These are phyloP conservation scores for Annulohypoxylon stygium DNA, from an alignment of 495 filamentous ascomycete species.

Conservation along the genomic window DNA sequence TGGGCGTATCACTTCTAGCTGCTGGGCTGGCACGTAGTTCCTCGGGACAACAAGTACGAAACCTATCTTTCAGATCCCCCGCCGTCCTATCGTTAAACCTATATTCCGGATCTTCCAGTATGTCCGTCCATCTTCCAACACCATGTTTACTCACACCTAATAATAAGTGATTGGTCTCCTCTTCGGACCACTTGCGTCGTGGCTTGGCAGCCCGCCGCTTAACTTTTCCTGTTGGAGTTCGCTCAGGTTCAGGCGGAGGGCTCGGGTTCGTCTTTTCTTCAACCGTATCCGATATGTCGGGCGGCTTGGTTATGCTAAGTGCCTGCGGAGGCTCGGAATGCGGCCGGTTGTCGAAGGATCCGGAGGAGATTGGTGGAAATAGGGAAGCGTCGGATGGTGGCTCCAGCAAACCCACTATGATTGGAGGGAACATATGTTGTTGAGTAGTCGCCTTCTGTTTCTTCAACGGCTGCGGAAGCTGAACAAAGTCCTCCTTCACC, in stretches of 20 bases:
- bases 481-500: slow-evolving; percentile 66
- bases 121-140: slow-evolving; percentile 88
- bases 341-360: slow-evolving; percentile 59
- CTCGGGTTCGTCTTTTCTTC: slow-evolving; percentile 50
- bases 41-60: slow-evolving; percentile 80
- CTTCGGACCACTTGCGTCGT: slow-evolving; percentile 80
- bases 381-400: slow-evolving; percentile 79
- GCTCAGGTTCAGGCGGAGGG: slow-evolving; percentile 48
- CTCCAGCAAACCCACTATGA: slow-evolving; percentile 80
- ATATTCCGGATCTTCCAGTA: slow-evolving; percentile 79
- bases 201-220: slow-evolving; percentile 62
- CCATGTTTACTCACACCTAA: slow-evolving; percentile 84
- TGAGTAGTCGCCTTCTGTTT: slow-evolving; percentile 65
- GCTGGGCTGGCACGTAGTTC: slow-evolving; percentile 58
- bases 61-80: slow-evolving; percentile 88
- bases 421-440: slow-evolving; percentile 66
- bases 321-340: slow-evolving; percentile 54
- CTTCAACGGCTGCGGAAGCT: slow-evolving; percentile 69
- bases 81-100: slow-evolving; percentile 80
- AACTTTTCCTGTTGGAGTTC: slow-evolving; percentile 51
- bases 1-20: slow-evolving; percentile 27
- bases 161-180: slow-evolving; percentile 83
- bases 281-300: slow-evolving; percentile 33
- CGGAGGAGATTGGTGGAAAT: slow-evolving; percentile 77
- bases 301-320: slow-evolving; percentile 53